These are phyloP conservation scores for Phytopythium chamaehyphon DNA, from an alignment of 352 stramenopile genomes.

Conservation along the genomic window DNA sequence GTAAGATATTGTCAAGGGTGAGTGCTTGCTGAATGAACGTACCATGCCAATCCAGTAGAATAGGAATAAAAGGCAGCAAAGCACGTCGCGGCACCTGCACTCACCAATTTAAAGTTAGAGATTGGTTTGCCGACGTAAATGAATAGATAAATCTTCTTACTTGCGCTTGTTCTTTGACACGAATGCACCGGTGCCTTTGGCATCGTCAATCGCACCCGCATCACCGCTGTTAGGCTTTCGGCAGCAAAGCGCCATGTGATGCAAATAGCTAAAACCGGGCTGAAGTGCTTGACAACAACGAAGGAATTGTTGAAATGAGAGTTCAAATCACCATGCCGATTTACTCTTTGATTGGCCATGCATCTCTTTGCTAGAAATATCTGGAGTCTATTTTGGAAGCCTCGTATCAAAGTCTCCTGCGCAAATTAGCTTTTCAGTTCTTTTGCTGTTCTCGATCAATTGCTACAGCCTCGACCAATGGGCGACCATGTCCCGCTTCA, in stretches of 20 bases:
- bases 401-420: no score
- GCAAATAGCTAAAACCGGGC: no score
- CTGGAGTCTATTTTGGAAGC: no score
- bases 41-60: slow-evolving; percentile 86
- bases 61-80: slow-evolving; percentile 82
- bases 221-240: slow-evolving; percentile 14
- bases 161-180: slow-evolving; percentile 27
- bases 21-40: not conserved
- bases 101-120: not conserved
- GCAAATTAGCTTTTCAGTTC: no score
- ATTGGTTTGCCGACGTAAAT: not conserved
- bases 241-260: slow-evolving; percentile 9
- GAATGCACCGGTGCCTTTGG: slow-evolving; percentile 17
- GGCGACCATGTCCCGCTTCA: slow-evolving; percentile 60
- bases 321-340: not conserved
- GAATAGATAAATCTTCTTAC: slow-evolving; percentile 2
- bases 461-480: slow-evolving; percentile 13
- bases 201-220: slow-evolving; percentile 7
- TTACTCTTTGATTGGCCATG: no score
- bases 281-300: not conserved
- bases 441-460: not conserved
- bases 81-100: slow-evolving; percentile 65
- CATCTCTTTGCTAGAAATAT: no score
- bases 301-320: not conserved
- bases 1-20: not conserved